Base-by-base conservation (phyloP, 257 asterid species). In the Misopates orontium region DNA sequence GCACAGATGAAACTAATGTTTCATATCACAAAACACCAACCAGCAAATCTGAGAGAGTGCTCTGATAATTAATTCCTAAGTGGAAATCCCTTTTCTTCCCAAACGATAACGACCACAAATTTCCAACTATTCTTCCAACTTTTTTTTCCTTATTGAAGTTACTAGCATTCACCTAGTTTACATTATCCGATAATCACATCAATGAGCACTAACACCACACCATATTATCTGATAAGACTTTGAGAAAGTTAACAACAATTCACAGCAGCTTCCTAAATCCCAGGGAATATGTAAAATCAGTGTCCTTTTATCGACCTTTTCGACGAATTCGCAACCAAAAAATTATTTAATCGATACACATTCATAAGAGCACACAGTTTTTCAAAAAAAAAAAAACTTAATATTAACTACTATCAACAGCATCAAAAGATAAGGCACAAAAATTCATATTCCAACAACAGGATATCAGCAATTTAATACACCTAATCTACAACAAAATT, bases 181-280 rank as follows among this genome's bases (percentile, higher is more conserved):
- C 66, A 58, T 36, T 75, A 71, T 61, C 66, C 60, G 31, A 48
- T 16, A 42, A 58, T 20, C 20, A 47, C 42, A 52, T 62, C 36
- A 52, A 75, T 71, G 54, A 15, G 73, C 51, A 51, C 45, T 24
- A 23, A 32, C 69, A 64, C 76, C 73, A 63, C 5, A 64, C 36
- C 54, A 54, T 22, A 44, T n/a, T 41, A 42, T 55, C 39, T 51
- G 23, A 19, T 54, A 47, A 12, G 13, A 47, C 66, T 21, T 40
- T 15, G 44, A 42, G 19, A 68, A n/a, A 39, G 64, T 19, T 40
- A 64, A 54, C 57, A 15, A 18, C 62, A 25, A 48, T 41, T 57
- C 14, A 52, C 59, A 51, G 60, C 55, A 39, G 19, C 23, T 62
- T n/a, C 36, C 60, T 48, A 55, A 47, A 47, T 23, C 67, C 52